These are phyloP conservation scores for Pseudozyma flocculosa DNA, from an alignment of 1,284 basidiomycete genomes.

Conservation along the genomic window DNA sequence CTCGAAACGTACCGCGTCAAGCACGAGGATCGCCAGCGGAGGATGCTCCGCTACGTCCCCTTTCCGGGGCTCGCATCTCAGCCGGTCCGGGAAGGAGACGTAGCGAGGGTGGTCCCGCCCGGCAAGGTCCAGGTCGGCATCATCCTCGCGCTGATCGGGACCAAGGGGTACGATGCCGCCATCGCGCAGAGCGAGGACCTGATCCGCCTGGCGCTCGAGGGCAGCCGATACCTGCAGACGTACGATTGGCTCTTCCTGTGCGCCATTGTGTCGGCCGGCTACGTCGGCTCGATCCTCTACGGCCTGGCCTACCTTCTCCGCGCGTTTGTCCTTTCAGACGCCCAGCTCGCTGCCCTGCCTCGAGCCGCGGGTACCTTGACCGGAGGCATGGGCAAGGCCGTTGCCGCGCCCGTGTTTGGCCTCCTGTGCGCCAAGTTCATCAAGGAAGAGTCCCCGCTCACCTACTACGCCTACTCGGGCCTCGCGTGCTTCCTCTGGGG, in stretches of 20 bases:
- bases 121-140: constrained; percentile 43
- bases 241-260: constrained; percentile 76
- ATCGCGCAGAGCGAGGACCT: constrained; percentile 64
- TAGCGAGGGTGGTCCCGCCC: constrained; percentile 58
- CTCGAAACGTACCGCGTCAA: constrained; percentile 79
- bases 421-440: constrained; percentile 62
- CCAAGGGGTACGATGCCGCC: constrained; percentile 63
- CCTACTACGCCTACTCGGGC: constrained; percentile 74
- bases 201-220: constrained; percentile 66
- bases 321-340: constrained; percentile 26
- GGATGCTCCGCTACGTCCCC: constrained; percentile 41
- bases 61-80: constrained; percentile 12
- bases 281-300: constrained; percentile 70
- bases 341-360: neutral
- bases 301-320: constrained; percentile 49
- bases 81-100: neutral
- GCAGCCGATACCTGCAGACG: constrained; percentile 79
- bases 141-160: constrained; percentile 58
- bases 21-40: constrained; percentile 58
- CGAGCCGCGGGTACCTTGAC: too few species aligned
- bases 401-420: constrained; percentile 18
- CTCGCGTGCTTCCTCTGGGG: constrained; percentile 74
- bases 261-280: constrained; percentile 70
- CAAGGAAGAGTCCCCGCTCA: constrained; percentile 69
- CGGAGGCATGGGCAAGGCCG: constrained; percentile 6